phyloP scores from a whole-genome alignment of 108 stramenopile genomes.

The Stephanodiscus minutulus region DNA sequence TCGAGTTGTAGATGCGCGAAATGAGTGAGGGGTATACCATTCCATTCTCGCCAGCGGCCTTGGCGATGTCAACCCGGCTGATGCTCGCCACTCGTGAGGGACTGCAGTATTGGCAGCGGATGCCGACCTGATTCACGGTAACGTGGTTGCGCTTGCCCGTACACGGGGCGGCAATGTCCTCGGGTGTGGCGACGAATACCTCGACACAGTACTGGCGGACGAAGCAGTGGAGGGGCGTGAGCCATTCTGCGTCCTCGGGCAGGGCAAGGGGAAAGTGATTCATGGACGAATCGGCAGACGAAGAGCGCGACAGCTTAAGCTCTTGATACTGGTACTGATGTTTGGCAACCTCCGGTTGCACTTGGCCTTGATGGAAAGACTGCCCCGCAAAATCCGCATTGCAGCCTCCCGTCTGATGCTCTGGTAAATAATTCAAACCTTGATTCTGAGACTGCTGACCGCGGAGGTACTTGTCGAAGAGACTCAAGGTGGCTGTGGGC shows the following conservation, averaged over 20 bases:
- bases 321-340: neutral
- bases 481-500: neutral
- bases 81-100: slow-evolving; percentile 27
- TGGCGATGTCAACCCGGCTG: slow-evolving; percentile 13
- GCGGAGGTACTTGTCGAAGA: slow-evolving; percentile 22
- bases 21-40: slow-evolving; percentile 52
- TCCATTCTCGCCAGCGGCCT: slow-evolving; percentile 35
- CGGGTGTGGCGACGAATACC: slow-evolving; percentile 70
- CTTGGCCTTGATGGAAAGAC: slow-evolving; percentile 12
- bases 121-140: slow-evolving; percentile 80
- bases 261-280: slow-evolving; percentile 63
- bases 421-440: slow-evolving; percentile 2
- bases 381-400: neutral
- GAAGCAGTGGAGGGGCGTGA: slow-evolving; percentile 86
- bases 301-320: slow-evolving; percentile 7
- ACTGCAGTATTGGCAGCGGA: slow-evolving; percentile 84
- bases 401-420: neutral
- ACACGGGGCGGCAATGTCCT: slow-evolving; percentile 76
- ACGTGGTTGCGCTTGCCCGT: slow-evolving; percentile 83
- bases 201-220: slow-evolving; percentile 78
- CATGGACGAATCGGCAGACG: slow-evolving; percentile 10
- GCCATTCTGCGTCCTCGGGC: slow-evolving; percentile 72
- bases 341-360: neutral
- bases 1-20: slow-evolving; percentile 79
- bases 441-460: slow-evolving; percentile 8